Conservation (phyloP, 2,329 filamentous ascomycete species). For the Diplodia seriata region DNA sequence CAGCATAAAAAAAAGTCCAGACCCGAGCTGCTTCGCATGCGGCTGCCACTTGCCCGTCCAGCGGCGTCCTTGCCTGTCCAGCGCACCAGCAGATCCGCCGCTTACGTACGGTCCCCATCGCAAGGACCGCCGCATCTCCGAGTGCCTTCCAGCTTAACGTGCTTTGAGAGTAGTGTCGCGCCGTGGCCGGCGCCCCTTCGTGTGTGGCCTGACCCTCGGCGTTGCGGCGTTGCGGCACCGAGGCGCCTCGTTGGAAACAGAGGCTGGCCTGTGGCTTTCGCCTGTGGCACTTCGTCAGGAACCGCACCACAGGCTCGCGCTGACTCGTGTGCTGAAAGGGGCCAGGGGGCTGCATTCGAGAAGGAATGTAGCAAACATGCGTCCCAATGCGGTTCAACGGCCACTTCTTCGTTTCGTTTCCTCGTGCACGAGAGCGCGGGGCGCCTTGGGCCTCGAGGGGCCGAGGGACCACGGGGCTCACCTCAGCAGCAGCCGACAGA, state of each 20-base stretch:
- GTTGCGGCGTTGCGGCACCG: neutral
- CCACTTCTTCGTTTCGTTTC: no score
- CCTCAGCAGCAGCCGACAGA: neutral
- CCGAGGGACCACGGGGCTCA: constrained; percentile 6
- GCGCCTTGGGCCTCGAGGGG: neutral
- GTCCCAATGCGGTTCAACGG: no score
- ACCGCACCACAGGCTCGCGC: no score
- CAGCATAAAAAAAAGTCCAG: neutral
- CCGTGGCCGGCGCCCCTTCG: neutral
- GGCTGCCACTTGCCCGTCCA: neutral
- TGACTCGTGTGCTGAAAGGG: no score
- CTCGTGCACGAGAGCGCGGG: no score
- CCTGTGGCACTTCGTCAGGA: no score
- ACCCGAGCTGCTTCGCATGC: neutral
- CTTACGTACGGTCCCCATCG: neutral
- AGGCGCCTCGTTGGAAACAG: no score
- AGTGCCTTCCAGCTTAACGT: neutral
- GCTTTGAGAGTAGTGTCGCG: neutral
- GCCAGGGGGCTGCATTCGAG: neutral
- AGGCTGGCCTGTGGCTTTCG: no score
- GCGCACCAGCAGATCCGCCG: neutral
- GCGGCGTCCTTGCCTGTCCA: neutral
- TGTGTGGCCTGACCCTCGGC: neutral
- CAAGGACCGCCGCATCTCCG: neutral
- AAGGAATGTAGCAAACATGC: no score